phyloP scores from a whole-genome alignment of 345 rosid species.

The Capsella bursapastoris region DNA sequence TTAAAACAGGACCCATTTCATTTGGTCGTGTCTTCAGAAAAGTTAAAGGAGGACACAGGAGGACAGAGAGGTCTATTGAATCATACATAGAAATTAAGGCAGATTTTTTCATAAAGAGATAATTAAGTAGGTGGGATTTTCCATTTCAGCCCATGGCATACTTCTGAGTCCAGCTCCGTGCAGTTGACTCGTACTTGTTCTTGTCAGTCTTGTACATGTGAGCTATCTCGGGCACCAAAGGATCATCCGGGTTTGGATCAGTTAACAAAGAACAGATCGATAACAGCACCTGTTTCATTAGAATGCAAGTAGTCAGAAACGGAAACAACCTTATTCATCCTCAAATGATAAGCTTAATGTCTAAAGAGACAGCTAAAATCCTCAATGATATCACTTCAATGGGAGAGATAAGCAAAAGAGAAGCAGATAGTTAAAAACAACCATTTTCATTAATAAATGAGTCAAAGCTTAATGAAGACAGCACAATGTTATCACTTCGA shows the following conservation, averaged over 20 bases:
- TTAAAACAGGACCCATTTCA: conserved; percentile 40
- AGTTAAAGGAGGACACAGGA: conserved; percentile 10
- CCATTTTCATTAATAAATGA: background rate
- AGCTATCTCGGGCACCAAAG: conserved; percentile 95
- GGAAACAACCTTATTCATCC: background rate
- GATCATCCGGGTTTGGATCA: conserved; percentile 97
- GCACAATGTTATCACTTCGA: conserved; percentile 8
- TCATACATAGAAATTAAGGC: conserved; percentile 46
- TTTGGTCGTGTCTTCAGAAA: conserved; percentile 35
- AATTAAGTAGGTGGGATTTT: conserved; percentile 30
- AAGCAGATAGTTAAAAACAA: background rate
- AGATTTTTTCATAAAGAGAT: conserved; percentile 36
- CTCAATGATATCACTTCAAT: background rate
- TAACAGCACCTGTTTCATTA: conserved; percentile 65
- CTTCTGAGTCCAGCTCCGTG: conserved; percentile 99
- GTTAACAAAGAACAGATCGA: conserved; percentile 95
- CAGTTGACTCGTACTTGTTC: conserved; percentile 90
- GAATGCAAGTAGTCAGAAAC: background rate
- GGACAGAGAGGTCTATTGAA: conserved; percentile 37
- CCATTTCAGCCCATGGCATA: conserved; percentile 85
- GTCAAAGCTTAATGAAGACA: background rate
- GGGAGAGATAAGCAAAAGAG: background rate
- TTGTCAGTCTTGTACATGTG: conserved; percentile 97
- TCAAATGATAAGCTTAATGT: background rate
- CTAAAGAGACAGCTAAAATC: background rate